Evolutionary conservation across 2,329 filamentous ascomycete genomes (phyloP), one percentile per base, ranked within the genome.

Genomic region (Zarea fungicola): DNA sequence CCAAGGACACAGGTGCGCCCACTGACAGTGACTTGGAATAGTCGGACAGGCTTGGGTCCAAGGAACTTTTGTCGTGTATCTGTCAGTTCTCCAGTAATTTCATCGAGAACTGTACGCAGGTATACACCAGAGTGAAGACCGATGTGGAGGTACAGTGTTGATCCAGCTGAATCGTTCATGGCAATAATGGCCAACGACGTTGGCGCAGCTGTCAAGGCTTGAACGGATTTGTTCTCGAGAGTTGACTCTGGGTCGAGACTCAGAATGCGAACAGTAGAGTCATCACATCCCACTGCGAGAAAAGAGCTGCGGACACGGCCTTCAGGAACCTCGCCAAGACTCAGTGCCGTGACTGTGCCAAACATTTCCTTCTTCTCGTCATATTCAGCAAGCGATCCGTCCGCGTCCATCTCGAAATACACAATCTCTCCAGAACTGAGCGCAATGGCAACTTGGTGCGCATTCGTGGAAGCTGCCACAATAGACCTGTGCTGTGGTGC

Each of bases 91-190:
- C 95, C 95, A 3, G 91, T 97, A 34, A 96, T 81, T 62, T 97
- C 95, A 60, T 99, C 93, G 14, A 99, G 74, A 6, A 96, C 89
- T 0, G 93, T 97, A 37, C 95, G 83, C 21, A 99, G 81, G 63
- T 99, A 99, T 10, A 99, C 90, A 49, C 95, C 93, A 25, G 91
- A 97, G 63, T 93, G 86, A 2, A 99, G 78, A 48, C 93, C 95
- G 52, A 99, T 97, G 60, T 99, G 93, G 5, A 99, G 80, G 62
- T 96, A 97, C 5, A 96, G 77, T 0, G 92, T 95, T 10, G 84
- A 87, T 16, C 90, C 89, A 21, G 90, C 90, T 2, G 92, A 95
- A 65, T 99, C 93, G 13, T 89, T 81, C 92, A 99, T 99, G 7
- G 89, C 78, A 76, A 96, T 95, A 58, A 99, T 95, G 31, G 86